phyloP scores from a whole-genome alignment of 345 rosid genomes.

The Populus nigra region DNA sequence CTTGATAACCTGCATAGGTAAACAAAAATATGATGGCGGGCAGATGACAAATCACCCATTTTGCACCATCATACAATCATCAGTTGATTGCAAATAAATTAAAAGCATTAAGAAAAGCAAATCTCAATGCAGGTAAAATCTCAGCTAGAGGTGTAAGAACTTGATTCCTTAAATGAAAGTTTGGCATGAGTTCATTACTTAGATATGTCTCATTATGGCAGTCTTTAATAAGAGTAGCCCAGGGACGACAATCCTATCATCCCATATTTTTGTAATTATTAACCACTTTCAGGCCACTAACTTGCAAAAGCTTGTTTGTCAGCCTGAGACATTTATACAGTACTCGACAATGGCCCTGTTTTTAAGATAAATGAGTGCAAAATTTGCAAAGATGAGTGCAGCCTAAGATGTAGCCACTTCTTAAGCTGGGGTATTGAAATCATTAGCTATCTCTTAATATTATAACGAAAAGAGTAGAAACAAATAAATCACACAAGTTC shows the following conservation, averaged over 20 bases:
- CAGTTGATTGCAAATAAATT: neutral
- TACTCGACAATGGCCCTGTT: neutral
- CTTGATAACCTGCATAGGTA: conserved; percentile 60
- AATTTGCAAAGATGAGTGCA: neutral
- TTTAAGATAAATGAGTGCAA: neutral
- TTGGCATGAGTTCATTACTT: neutral
- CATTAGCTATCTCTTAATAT: no score
- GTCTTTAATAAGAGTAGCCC: neutral
- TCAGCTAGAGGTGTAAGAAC: neutral
- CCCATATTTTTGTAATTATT: neutral
- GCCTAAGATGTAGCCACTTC: no score
- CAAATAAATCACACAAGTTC: no score
- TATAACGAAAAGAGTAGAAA: no score
- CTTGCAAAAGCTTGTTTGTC: neutral
- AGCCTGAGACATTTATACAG: neutral
- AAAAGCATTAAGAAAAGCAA: neutral
- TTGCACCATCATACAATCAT: conserved; percentile 1
- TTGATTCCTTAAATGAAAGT: neutral
- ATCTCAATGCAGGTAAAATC: neutral
- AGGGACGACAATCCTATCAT: neutral
- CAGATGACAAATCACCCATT: neutral
- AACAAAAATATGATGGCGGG: conserved; percentile 7
- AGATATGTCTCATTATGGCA: neutral
- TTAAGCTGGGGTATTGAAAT: no score
- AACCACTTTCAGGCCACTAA: neutral